Evolutionary conservation across 2,329 filamentous ascomycete species (phyloP).

Genomic region (Alternaria consortialis): DNA sequence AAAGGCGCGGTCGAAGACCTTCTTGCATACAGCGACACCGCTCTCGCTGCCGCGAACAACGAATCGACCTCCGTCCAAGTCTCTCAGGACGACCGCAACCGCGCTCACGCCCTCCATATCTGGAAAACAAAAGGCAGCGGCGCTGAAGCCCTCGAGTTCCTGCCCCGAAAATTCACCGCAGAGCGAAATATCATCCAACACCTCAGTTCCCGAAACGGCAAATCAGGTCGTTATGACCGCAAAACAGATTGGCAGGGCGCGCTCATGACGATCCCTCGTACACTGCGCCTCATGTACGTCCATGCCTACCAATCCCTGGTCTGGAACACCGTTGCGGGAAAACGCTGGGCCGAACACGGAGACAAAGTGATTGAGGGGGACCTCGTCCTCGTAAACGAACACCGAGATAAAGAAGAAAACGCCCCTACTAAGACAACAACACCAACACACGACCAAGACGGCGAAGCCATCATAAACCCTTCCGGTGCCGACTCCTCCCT

Average conservation of each 20-base stretch:
- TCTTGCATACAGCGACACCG: conserved; percentile 73
- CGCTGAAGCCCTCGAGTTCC: conserved; percentile 68
- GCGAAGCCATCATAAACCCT: conserved; percentile 72
- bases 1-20: conserved; percentile 81
- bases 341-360: conserved; percentile 81
- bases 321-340: conserved; percentile 87
- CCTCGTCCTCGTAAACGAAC: conserved; percentile 74
- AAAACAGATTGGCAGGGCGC: conserved; percentile 81
- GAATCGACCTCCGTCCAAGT: conserved; percentile 58
- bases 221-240: conserved; percentile 57
- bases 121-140: conserved; percentile 72
- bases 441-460: conserved; percentile 63
- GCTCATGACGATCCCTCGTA: conserved; percentile 79
- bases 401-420: conserved; percentile 56
- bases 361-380: conserved; percentile 82
- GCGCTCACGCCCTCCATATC: conserved; percentile 78
- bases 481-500: conserved; percentile 64
- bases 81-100: conserved; percentile 77
- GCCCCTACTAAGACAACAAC: conserved; percentile 39
- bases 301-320: conserved; percentile 96
- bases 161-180: conserved; percentile 84
- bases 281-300: conserved; percentile 90
- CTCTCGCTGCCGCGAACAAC: conserved; percentile 63
- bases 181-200: conserved; percentile 83
- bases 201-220: conserved; percentile 62